These are phyloP conservation scores for Trichosporon sp. DNA, from an alignment of 1,284 basidiomycete species.

Conservation along the genomic window DNA sequence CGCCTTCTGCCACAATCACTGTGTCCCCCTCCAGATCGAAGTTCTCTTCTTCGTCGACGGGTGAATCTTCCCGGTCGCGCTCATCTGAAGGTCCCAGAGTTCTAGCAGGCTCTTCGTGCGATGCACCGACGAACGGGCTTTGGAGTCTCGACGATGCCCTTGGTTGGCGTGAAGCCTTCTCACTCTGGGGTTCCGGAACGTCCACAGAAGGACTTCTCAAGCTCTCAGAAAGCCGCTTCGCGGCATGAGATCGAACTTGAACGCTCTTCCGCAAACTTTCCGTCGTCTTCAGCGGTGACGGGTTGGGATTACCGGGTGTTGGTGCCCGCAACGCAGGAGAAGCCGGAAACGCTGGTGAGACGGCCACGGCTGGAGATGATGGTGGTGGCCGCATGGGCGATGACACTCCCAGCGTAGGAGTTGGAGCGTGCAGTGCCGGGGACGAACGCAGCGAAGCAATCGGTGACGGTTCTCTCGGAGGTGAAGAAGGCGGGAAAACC, in stretches of 20 bases:
- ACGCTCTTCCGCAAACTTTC: background rate
- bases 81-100: background rate
- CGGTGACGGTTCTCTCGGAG: background rate
- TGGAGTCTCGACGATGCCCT: background rate
- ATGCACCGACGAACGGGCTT: background rate
- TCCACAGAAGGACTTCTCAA: background rate
- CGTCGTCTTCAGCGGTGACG: background rate
- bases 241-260: background rate
- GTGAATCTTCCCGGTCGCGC: background rate
- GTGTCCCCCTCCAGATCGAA: constrained; percentile 10
- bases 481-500: background rate
- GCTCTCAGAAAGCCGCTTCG: background rate
- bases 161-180: background rate
- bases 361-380: background rate
- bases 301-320: background rate
- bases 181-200: background rate
- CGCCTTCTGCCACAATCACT: background rate
- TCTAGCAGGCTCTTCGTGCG: background rate
- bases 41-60: background rate
- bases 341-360: background rate
- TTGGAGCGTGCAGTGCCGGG: background rate
- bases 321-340: background rate
- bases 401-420: background rate
- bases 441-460: background rate
- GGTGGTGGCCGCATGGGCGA: background rate